Evolutionary conservation across 345 rosid species (phyloP).

Genomic region (Sisymbrium altissimum): DNA sequence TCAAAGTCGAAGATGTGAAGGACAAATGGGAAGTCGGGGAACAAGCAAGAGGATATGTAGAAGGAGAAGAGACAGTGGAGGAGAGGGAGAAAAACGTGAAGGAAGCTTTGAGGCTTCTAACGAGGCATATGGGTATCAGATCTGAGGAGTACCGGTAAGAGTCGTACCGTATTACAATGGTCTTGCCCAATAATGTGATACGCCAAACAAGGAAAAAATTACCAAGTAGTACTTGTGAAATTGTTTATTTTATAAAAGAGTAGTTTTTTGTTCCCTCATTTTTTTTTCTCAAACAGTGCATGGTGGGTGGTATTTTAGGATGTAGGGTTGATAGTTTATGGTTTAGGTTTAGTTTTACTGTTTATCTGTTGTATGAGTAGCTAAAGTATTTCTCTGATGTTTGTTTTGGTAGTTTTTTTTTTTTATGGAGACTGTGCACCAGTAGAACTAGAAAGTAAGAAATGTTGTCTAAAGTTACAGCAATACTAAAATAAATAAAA

Average conservation of each 20-base stretch:
- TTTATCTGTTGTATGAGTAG: too few relatives aligned
- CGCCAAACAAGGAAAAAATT: neutral
- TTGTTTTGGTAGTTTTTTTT: too few relatives aligned
- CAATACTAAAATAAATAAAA: too few relatives aligned
- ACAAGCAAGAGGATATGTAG: neutral
- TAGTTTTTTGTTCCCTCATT: neutral
- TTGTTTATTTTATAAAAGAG: neutral
- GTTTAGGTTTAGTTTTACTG: too few relatives aligned
- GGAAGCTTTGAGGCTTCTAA: neutral
- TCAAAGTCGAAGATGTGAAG: neutral
- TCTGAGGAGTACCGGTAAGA: neutral
- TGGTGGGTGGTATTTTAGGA: too few relatives aligned
- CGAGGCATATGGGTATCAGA: neutral
- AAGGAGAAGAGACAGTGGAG: neutral
- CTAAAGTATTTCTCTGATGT: too few relatives aligned
- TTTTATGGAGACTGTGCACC: too few relatives aligned
- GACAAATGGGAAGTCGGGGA: neutral
- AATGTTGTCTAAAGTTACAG: too few relatives aligned
- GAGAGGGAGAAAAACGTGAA: neutral
- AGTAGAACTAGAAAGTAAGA: too few relatives aligned
- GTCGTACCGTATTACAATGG: neutral
- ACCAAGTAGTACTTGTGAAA: neutral
- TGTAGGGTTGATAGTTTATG: too few relatives aligned
- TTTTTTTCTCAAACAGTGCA: too few relatives aligned
- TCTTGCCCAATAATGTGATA: too few relatives aligned